A percentile compares a stretch with the other conserved stretches of the same genome.
phyloP scores from a whole-genome alignment of 2,329 filamentous ascomycete species.

The Mycogone perniciosa region DNA sequence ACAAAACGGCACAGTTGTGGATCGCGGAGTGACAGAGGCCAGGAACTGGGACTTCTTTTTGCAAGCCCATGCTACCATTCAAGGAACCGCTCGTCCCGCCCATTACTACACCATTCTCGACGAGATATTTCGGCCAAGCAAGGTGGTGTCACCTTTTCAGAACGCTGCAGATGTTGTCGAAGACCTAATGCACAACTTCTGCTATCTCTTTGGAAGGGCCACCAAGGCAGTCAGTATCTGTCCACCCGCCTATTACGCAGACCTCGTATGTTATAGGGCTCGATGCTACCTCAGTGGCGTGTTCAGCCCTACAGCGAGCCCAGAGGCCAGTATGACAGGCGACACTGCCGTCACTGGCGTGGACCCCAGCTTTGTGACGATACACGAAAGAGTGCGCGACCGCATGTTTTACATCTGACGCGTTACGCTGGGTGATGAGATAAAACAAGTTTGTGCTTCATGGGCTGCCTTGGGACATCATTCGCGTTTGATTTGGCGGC shows the following conservation, averaged over 20 bases:
- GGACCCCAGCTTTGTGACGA: slow-evolving; percentile 12
- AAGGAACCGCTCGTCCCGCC: slow-evolving; percentile 65
- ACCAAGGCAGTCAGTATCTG: slow-evolving; percentile 66
- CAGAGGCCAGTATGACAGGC: slow-evolving; percentile 6
- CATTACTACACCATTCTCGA: slow-evolving; percentile 62
- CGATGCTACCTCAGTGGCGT: slow-evolving; percentile 53
- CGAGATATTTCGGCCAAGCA: slow-evolving; percentile 43
- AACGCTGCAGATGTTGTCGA: slow-evolving; percentile 54
- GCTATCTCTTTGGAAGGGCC: slow-evolving; percentile 64
- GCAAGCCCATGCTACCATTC: slow-evolving; percentile 60
- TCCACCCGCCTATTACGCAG: slow-evolving; percentile 70
- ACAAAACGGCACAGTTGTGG: slow-evolving; percentile 62
- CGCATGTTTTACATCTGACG: slow-evolving; percentile 39
- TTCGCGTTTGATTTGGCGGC: no score
- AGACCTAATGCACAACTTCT: slow-evolving; percentile 58
- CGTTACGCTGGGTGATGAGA: no score
- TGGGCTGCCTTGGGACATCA: no score
- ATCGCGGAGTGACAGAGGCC: slow-evolving; percentile 61
- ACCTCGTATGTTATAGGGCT: slow-evolving; percentile 62
- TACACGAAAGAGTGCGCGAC: slow-evolving; percentile 28
- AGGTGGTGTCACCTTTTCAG: slow-evolving; percentile 13
- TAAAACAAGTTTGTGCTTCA: no score
- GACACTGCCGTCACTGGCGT: neutral
- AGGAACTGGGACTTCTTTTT: slow-evolving; percentile 67
- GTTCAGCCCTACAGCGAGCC: slow-evolving; percentile 30